phyloP scores from a whole-genome alignment of 129 eudicot species.

The Flaveria ramosissima region DNA sequence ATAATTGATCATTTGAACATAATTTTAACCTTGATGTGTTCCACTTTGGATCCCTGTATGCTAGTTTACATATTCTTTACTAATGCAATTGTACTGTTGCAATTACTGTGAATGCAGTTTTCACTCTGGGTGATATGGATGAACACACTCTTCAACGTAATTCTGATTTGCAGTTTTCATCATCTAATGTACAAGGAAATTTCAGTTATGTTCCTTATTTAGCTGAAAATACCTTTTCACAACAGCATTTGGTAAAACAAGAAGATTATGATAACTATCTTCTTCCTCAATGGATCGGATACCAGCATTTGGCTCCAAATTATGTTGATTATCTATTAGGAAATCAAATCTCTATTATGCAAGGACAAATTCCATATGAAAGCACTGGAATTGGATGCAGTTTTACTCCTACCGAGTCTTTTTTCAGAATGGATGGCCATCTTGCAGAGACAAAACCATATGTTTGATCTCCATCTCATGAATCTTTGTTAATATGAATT shows the following conservation, averaged over 20 bases:
- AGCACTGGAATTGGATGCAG: conserved; percentile 34
- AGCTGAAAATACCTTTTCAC: conserved; percentile 36
- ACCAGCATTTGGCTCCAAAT: conserved; percentile 47
- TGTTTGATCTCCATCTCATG: conserved; percentile 22
- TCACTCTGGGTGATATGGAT: conserved; percentile 34
- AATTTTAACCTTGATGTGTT: background rate
- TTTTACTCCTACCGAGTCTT: conserved; percentile 31
- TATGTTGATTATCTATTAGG: conserved; percentile 51
- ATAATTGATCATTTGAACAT: conserved; percentile 8
- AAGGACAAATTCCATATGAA: conserved; percentile 24
- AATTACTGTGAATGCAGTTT: conserved; percentile 33
- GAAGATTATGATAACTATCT: conserved; percentile 30
- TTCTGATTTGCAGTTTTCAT: conserved; percentile 33
- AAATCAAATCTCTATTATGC: conserved; percentile 37
- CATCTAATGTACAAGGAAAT: conserved; percentile 37
- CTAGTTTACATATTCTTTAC: conserved; percentile 14
- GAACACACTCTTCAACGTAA: conserved; percentile 22
- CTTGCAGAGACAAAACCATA: conserved; percentile 34
- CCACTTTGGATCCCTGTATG: conserved; percentile 9
- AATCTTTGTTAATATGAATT: conserved; percentile 3
- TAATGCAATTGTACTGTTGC: conserved; percentile 21
- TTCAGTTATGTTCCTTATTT: conserved; percentile 28
- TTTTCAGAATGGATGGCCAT: conserved; percentile 31
- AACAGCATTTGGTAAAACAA: conserved; percentile 30
- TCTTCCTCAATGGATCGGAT: conserved; percentile 43